A percentile compares a stretch with the other conserved stretches of the same genome.
phyloP scores from a whole-genome alignment of 2,329 filamentous ascomycete species.

The Aureobasidium sp. region DNA sequence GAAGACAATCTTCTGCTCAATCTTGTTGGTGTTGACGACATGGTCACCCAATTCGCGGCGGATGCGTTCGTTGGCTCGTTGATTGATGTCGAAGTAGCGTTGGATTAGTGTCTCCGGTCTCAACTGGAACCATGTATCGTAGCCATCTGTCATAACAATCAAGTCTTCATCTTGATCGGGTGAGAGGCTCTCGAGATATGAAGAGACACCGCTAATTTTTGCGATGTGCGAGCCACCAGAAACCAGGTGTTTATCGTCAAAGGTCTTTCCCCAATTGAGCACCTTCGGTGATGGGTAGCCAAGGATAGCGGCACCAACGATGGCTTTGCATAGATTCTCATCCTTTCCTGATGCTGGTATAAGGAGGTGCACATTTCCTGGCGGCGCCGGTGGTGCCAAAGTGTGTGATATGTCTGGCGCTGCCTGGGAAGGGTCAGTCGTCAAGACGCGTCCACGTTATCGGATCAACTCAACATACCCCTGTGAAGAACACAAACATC shows the following conservation, averaged over 20 bases:
- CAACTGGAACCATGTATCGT: slow-evolving; percentile 57
- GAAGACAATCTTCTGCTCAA: slow-evolving; percentile 48
- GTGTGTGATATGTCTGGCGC: not conserved
- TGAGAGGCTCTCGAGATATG: slow-evolving; percentile 21
- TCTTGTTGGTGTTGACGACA: slow-evolving; percentile 23
- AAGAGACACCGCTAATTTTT: slow-evolving; percentile 20
- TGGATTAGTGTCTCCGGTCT: slow-evolving; percentile 54
- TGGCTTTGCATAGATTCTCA: slow-evolving; percentile 18
- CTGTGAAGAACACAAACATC: slow-evolving; percentile 1
- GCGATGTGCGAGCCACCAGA: slow-evolving; percentile 17
- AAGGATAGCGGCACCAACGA: slow-evolving; percentile 18
- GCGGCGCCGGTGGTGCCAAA: not conserved
- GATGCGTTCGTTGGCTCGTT: slow-evolving; percentile 36
- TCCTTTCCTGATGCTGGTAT: slow-evolving; percentile 4
- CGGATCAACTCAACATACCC: not conserved
- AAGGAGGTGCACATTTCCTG: not conserved
- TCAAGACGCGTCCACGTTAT: not conserved
- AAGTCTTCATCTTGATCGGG: slow-evolving; percentile 38
- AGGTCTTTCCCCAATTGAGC: slow-evolving; percentile 18
- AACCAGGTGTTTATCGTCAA: not conserved
- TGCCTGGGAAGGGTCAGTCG: not conserved
- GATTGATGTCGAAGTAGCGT: slow-evolving; percentile 45
- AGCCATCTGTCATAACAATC: slow-evolving; percentile 55
- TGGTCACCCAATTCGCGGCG: slow-evolving; percentile 22
- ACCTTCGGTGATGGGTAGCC: slow-evolving; percentile 20